Evolutionary conservation across 2,329 filamentous ascomycete genomes (phyloP).

Genomic region (Daldinia sp.): DNA sequence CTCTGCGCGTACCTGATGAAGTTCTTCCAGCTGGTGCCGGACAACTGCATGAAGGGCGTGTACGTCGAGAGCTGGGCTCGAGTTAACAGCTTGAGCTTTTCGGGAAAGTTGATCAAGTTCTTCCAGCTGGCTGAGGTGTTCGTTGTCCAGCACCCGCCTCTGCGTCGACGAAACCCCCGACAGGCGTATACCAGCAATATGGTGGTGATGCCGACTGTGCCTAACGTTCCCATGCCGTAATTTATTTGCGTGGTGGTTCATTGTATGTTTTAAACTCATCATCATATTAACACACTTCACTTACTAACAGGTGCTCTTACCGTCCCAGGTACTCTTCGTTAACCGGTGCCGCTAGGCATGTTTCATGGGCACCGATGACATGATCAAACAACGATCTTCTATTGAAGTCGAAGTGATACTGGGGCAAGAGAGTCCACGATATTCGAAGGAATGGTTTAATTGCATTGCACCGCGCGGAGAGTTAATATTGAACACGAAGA

Average conservation of each 20-base stretch:
- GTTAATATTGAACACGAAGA: neutral
- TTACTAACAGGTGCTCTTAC: neutral
- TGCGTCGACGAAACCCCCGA: constrained; percentile 52
- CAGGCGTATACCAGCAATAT: constrained; percentile 14
- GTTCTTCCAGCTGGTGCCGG: constrained; percentile 54
- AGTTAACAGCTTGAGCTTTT: constrained; percentile 82
- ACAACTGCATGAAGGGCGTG: constrained; percentile 72
- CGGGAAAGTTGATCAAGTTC: constrained; percentile 76
- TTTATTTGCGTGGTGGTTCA: neutral
- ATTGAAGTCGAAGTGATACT: neutral
- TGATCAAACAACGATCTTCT: neutral
- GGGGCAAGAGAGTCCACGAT: too few species aligned
- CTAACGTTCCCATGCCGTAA: neutral
- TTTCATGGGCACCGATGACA: neutral
- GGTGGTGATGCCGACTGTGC: constrained; percentile 16
- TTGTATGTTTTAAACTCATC: neutral
- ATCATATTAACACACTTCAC: neutral
- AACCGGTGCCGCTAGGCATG: neutral
- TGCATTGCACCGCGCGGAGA: neutral
- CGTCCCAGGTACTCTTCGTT: neutral
- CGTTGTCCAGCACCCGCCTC: constrained; percentile 79
- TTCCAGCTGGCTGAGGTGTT: constrained; percentile 76
- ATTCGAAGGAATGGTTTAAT: neutral
- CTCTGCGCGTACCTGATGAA: constrained; percentile 59
- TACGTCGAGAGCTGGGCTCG: constrained; percentile 96